Percentiles rank a stretch among this genome's conserved stretches.
phyloP scores from a whole-genome alignment of 441 rosid species.

The Caryocar brasiliense region DNA sequence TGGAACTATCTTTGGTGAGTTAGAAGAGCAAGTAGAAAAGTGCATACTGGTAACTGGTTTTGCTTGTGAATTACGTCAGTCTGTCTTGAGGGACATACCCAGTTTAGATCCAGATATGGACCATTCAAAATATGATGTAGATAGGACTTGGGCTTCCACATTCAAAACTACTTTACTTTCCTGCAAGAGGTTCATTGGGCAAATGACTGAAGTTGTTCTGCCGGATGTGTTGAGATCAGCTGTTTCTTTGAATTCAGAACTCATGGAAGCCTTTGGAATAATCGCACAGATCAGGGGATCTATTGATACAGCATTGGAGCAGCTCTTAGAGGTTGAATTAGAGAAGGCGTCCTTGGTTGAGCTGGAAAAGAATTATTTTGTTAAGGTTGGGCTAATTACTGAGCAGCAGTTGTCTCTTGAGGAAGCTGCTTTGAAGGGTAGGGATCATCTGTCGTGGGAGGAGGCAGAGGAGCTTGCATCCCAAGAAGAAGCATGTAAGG shows the following conservation, averaged over 20 bases:
- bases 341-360: slow-evolving; percentile 78
- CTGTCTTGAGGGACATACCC: slow-evolving; percentile 36
- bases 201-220: slow-evolving; percentile 67
- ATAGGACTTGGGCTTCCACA: slow-evolving; percentile 54
- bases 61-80: slow-evolving; percentile 49
- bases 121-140: slow-evolving; percentile 25
- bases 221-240: slow-evolving; percentile 65
- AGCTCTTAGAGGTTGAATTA: slow-evolving; percentile 69
- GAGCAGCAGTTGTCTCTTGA: slow-evolving; percentile 86
- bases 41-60: slow-evolving; percentile 57
- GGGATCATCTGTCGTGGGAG: slow-evolving; percentile 98
- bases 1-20: slow-evolving; percentile 41
- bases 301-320: slow-evolving; percentile 74
- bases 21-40: slow-evolving; percentile 86
- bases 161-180: slow-evolving; percentile 53
- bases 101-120: slow-evolving; percentile 23
- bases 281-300: slow-evolving; percentile 82
- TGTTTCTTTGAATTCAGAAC: slow-evolving; percentile 66
- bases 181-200: slow-evolving; percentile 50
- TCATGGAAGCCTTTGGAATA: slow-evolving; percentile 83
- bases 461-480: slow-evolving; percentile 98
- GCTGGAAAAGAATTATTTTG: slow-evolving; percentile 79
- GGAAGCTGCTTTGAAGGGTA: slow-evolving; percentile 78
- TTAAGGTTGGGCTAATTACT: slow-evolving; percentile 79
- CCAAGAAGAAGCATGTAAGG: slow-evolving; percentile 95